These are phyloP conservation scores for Pythium myriotylum DNA, from an alignment of 352 stramenopile species.

Conservation along the genomic window DNA sequence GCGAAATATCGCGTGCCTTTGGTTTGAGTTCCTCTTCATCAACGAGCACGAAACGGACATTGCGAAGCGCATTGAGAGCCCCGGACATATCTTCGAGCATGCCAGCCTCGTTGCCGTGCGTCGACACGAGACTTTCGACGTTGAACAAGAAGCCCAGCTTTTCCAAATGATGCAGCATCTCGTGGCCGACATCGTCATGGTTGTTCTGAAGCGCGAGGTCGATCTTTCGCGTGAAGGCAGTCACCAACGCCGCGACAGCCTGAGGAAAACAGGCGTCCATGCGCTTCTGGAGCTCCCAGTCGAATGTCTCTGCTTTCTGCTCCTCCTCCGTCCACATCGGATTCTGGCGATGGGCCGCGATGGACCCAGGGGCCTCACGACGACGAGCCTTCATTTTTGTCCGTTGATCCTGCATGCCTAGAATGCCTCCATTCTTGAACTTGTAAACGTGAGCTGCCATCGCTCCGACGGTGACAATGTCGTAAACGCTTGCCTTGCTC, in stretches of 20 bases:
- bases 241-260: conserved; percentile 77
- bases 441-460: conserved; percentile 89
- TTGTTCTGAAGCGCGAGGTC: conserved; percentile 71
- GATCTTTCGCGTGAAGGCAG: conserved; percentile 80
- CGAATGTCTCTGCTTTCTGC: conserved; percentile 74
- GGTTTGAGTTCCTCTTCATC: conserved; percentile 65
- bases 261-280: conserved; percentile 88
- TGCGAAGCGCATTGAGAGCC: conserved; percentile 78
- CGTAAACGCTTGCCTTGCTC: conserved; percentile 62
- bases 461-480: conserved; percentile 85
- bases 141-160: conserved; percentile 85
- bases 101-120: conserved; percentile 84
- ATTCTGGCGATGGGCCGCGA: conserved; percentile 55
- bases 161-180: conserved; percentile 77
- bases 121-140: conserved; percentile 84
- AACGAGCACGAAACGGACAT: conserved; percentile 80
- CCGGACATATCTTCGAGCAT: conserved; percentile 90
- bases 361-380: conserved; percentile 48
- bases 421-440: conserved; percentile 86
- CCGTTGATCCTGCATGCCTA: conserved; percentile 72
- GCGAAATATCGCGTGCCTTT: conserved; percentile 43
- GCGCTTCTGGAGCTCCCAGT: conserved; percentile 79
- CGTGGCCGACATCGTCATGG: conserved; percentile 42
- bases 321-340: conserved; percentile 84
- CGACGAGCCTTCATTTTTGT: conserved; percentile 68